Evolutionary conservation across 495 filamentous ascomycete species (phyloP).

Genomic region (Lepraria neglecta): DNA sequence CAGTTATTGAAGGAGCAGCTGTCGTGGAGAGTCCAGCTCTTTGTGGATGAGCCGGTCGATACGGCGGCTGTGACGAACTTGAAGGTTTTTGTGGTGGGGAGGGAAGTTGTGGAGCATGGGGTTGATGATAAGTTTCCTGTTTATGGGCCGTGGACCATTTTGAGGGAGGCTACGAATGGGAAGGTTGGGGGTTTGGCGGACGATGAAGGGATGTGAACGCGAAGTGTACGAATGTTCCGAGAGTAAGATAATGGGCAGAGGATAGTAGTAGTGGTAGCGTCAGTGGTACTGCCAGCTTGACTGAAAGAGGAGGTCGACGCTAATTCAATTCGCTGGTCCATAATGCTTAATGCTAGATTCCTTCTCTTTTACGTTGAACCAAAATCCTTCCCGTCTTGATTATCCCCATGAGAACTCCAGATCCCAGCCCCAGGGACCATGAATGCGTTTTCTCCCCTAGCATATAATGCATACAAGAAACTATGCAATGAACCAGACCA

Average conservation of each 20-base stretch:
- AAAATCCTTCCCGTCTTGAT: neutral
- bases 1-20: constrained; percentile 43
- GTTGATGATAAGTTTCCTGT: constrained; percentile 20
- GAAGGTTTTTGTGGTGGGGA: constrained; percentile 22
- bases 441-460: neutral
- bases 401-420: neutral
- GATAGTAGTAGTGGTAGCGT: neutral
- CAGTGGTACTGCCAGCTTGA: neutral
- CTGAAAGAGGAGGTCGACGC: neutral
- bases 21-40: constrained; percentile 30
- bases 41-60: neutral
- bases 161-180: constrained; percentile 28
- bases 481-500: neutral
- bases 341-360: constrained; percentile 2
- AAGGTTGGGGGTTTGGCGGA: constrained; percentile 32
- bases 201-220: constrained; percentile 26
- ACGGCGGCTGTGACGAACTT: constrained; percentile 1
- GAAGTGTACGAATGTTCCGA: neutral
- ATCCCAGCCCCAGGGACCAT: too few relatives aligned
- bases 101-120: constrained; percentile 17
- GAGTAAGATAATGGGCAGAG: too few relatives aligned
- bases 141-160: constrained; percentile 21
- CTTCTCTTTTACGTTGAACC: neutral
- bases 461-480: neutral
- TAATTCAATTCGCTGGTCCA: neutral